Base-by-base conservation (phyloP, 495 filamentous ascomycete species). In the Xylaria curta region DNA sequence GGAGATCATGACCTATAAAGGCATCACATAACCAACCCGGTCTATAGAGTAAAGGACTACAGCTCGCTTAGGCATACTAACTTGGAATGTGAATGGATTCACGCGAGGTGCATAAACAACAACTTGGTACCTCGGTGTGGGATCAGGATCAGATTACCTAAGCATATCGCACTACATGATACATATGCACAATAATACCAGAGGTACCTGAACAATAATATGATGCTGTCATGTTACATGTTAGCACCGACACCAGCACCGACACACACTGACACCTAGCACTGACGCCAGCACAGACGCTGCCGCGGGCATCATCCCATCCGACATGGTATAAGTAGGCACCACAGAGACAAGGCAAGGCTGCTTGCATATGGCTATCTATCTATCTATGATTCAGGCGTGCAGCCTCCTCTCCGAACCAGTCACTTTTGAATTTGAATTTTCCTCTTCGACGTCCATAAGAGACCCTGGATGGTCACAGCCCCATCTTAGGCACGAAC, bases 401-500 rank as follows among this genome's bases (percentile, higher is more conserved):
- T 61, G 56, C 66, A 69, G 66, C 66, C 66, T 61, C 38, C 17
- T 26, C 47, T 10, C 47, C 12, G 49, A 8, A 38, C 28, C 38
- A 46, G 21, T 36, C 33, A 26, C 12, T 26, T 15, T 5, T 26
- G 9, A 42, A 42, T 15, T 5, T 26, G 9, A 42, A 42, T 42
- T 31, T n/a, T 17, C 5, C 58, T 38, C 33, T 60, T n/a, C 31
- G 33, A 38, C 33, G 28, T 60, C 31, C 31, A 36, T n/a, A 38
- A n/a, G 58, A 60, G 21, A 21, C 31, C 58, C 19, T 19, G 21
- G 9, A 33, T n/a, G 40, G 31, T 26, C 59, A 54, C n/a, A 54
- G 68, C 65, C 69, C 69, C 62, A 66, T 66, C 69, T 71, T 71
- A 71, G 69, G 69, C 69, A 71, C 62, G 36, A 71, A 66, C 51